Evolutionary conservation across 1,284 basidiomycete genomes (phyloP), one percentile per base, ranked within the genome.

Genomic region (Microbotryum lychnidis-dioicae): DNA sequence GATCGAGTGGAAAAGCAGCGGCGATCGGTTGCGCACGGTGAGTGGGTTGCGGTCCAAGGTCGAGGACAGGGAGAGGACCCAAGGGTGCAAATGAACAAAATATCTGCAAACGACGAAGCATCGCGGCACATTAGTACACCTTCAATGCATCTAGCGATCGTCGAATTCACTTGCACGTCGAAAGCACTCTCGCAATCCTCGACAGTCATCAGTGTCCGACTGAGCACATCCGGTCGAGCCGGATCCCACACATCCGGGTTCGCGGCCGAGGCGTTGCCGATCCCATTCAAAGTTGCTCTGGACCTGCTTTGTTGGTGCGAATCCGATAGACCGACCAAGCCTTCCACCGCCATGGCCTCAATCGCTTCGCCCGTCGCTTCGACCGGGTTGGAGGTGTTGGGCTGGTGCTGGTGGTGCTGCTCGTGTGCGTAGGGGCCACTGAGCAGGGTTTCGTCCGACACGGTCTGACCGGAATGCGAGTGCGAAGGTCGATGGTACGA

Each of bases 321-420:
- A 8, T 31, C 58, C 9, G 58, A 54, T 6, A 68, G 56, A 10
- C 64, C 67, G 18, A 68, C 67, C 1, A 66, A 46, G 18, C 65
- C 67, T 31, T 68, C 67, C 18, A 68, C 57, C 4, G 67, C 67
- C 57, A 68, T 68, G 51, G 51, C 51, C 25, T 53, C 51, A 16
- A 68, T 68, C 23, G 66, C 66, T 31, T 67, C 66, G 2, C 67
- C 67, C 3, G 67, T 65, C 23, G 65, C 58, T 33, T 68, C 67
- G 20, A 68, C 60, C 10, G 65, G 60, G 44, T 68, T 68, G n/a
- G 52, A 33, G 9, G 53, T 61, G 6, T 37, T 53, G n/a, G 49
- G 54, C 14, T 56, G 48, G 7, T 58, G 45, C 4, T 58, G 61
- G 21, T 63, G 27, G 20, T 50, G 16, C 21, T 50, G 16, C 21